Evolutionary conservation across 257 asterid species (phyloP).

Genomic region (Ophiorrhiza pumila): DNA sequence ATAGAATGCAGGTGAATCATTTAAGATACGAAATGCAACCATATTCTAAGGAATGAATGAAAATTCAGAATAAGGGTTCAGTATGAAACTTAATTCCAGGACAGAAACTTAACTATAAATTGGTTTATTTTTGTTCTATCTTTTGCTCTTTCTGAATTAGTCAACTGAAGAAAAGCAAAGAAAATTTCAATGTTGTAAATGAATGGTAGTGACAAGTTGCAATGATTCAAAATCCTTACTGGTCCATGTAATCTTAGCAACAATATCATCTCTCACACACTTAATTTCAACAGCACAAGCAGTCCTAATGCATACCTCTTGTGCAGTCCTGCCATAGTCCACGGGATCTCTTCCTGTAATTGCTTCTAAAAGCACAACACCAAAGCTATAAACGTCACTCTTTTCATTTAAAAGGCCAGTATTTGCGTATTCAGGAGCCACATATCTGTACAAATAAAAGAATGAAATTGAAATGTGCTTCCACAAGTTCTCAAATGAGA

Average conservation of each 20-base stretch:
- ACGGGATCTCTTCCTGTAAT: constrained; percentile 98
- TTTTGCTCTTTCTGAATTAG: neutral
- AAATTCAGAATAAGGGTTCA: neutral
- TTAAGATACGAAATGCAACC: neutral
- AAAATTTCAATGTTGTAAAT: neutral
- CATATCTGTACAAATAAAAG: constrained; percentile 53
- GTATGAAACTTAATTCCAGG: neutral
- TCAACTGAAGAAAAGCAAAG: neutral
- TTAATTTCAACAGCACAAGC: neutral
- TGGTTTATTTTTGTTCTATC: neutral
- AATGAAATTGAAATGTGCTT: constrained; percentile 8
- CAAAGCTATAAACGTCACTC: constrained; percentile 94
- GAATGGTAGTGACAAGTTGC: neutral
- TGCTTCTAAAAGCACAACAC: constrained; percentile 82
- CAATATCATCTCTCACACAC: neutral
- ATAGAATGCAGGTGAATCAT: neutral
- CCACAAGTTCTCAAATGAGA: neutral
- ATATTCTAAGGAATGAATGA: neutral
- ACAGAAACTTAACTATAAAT: neutral
- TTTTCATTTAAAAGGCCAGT: constrained; percentile 90
- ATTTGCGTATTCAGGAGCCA: constrained; percentile 98
- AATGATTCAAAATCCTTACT: neutral
- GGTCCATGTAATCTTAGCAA: neutral
- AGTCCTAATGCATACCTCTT: constrained; percentile 52
- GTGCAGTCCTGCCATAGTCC: constrained; percentile 90